Conservation (phyloP, 768 basidiomycete genomes). For the Termitomyces sp. region DNA sequence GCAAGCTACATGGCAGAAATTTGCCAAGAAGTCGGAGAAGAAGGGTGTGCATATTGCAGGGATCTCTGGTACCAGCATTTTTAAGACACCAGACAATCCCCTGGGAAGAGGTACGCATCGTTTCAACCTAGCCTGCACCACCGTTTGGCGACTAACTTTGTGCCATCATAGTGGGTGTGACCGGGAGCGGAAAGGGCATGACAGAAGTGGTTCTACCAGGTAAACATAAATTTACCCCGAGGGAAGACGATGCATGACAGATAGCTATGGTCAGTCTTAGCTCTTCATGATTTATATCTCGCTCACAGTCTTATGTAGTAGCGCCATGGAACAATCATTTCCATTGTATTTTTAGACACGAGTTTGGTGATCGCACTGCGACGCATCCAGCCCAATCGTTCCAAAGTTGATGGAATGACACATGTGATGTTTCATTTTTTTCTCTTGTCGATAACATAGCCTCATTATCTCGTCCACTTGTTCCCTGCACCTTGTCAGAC, state of each 20-base stretch:
- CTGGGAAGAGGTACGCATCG: slow-evolving; percentile 66
- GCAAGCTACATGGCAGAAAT: slow-evolving; percentile 90
- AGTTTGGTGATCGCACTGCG: background rate
- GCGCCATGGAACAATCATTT: background rate
- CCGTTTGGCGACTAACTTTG: slow-evolving; percentile 15
- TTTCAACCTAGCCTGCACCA: slow-evolving; percentile 4
- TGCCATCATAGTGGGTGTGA: slow-evolving; percentile 71
- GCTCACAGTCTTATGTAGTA: background rate
- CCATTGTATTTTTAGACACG: slow-evolving; percentile 1
- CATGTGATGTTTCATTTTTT: slow-evolving; percentile 27
- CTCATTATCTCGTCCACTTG: slow-evolving; percentile 21
- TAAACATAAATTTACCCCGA: slow-evolving; percentile 69
- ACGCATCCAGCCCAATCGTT: background rate
- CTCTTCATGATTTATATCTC: background rate
- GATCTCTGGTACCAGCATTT: slow-evolving; percentile 83
- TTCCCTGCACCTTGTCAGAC: slow-evolving; percentile 13
- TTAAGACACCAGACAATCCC: slow-evolving; percentile 92
- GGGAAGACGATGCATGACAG: slow-evolving; percentile 37
- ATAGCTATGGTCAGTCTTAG: slow-evolving; percentile 3
- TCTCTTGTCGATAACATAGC: slow-evolving; percentile 17
- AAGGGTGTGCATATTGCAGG: slow-evolving; percentile 91
- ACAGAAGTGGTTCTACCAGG: slow-evolving; percentile 60
- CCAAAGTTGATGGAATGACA: slow-evolving; percentile 7
- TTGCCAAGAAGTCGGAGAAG: slow-evolving; percentile 91
- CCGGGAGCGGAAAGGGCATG: slow-evolving; percentile 87